phyloP scores from a whole-genome alignment of 1,284 basidiomycete species.

The Ceratobasidium papillatum region DNA sequence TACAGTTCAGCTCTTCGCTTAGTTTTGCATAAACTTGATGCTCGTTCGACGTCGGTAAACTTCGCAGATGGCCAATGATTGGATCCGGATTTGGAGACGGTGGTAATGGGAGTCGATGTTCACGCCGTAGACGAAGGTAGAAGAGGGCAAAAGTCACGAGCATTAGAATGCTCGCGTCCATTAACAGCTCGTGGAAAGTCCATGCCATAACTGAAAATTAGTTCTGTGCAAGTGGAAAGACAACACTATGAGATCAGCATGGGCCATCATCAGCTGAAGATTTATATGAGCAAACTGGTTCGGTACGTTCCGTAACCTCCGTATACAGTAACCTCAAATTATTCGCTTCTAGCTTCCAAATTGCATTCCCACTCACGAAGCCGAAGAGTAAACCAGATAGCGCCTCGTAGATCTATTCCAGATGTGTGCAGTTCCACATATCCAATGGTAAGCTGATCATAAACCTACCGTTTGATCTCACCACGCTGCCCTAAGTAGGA shows the following conservation, averaged over 20 bases:
- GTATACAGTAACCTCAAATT: not conserved
- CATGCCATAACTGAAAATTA: not conserved
- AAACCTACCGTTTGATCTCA: too few species aligned
- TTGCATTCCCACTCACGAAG: not conserved
- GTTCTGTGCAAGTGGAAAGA: too few species aligned
- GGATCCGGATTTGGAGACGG: conserved; percentile 22
- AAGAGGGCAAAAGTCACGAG: not conserved
- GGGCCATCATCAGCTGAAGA: too few species aligned
- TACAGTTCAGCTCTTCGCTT: conserved; percentile 24
- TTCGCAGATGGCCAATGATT: conserved; percentile 16
- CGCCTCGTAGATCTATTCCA: too few species aligned
- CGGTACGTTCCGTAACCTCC: not conserved
- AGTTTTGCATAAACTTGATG: conserved; percentile 5
- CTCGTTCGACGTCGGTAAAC: conserved; percentile 9
- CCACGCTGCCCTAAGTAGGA: too few species aligned
- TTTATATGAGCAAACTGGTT: too few species aligned
- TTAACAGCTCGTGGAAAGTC: not conserved
- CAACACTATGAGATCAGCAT: too few species aligned
- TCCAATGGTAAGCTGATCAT: too few species aligned
- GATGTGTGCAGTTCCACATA: too few species aligned
- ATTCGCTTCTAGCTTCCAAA: not conserved
- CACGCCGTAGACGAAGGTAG: not conserved
- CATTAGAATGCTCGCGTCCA: not conserved
- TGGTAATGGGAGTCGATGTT: conserved; percentile 1
- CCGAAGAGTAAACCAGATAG: not conserved